Conservation (phyloP, 2,329 filamentous ascomycete genomes). For the Plenodomus tracheiphilus region DNA sequence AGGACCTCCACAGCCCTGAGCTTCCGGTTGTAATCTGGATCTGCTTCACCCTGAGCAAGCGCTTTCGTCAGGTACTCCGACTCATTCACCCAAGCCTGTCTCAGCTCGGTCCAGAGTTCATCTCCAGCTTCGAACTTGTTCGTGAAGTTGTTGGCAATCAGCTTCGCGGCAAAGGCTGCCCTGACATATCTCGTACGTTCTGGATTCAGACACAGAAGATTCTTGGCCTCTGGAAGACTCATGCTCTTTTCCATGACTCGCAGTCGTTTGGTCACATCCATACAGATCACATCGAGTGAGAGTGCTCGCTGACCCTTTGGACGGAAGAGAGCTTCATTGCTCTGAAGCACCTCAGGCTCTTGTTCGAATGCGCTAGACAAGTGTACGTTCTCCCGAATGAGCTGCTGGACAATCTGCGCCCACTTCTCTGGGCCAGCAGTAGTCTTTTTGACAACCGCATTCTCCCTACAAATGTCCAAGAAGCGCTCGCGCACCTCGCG, state of each 20-base stretch:
- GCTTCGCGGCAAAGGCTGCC: conserved; percentile 65
- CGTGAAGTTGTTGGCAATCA: conserved; percentile 68
- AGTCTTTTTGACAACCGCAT: conserved; percentile 74
- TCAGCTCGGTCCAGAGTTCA: conserved; percentile 72
- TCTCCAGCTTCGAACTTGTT: conserved; percentile 74
- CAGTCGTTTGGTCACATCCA: conserved; percentile 80
- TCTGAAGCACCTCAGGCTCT: conserved; percentile 57
- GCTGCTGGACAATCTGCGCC: conserved; percentile 69
- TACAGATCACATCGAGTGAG: conserved; percentile 77
- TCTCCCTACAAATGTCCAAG: conserved; percentile 68
- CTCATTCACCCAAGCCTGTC: conserved; percentile 66
- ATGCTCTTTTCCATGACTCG: conserved; percentile 67
- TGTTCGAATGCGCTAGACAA: conserved; percentile 65
- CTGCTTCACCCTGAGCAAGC: conserved; percentile 55
- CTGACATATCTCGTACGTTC: conserved; percentile 69
- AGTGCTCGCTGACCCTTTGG: conserved; percentile 62
- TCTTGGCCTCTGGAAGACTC: conserved; percentile 75
- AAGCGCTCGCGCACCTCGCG: conserved; percentile 68
- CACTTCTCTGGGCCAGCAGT: conserved; percentile 72
- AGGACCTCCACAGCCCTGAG: conserved; percentile 70
- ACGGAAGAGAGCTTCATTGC: conserved; percentile 27
- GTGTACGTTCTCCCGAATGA: conserved; percentile 67
- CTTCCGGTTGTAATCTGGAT: conserved; percentile 60
- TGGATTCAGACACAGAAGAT: conserved; percentile 68
- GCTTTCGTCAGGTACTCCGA: conserved; percentile 60